Evolutionary conservation across 1,284 basidiomycete genomes (phyloP).

Genomic region (Ceratobasidium sp.): DNA sequence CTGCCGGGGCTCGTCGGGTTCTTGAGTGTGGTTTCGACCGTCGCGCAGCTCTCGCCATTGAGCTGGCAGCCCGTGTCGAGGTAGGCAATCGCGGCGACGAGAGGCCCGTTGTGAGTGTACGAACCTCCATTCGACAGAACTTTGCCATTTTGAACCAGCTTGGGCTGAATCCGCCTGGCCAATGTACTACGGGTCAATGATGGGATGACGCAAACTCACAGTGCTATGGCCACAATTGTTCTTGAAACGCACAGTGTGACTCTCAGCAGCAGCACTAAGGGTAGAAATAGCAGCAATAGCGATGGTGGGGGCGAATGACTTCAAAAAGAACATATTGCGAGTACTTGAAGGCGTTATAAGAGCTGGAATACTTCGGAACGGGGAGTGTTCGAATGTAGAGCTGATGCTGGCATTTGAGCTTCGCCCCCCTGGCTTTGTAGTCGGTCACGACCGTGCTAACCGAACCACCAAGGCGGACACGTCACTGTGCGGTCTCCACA

Average conservation of each 20-base stretch:
- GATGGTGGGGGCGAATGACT: background rate
- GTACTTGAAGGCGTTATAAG: background rate
- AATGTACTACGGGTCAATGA: background rate
- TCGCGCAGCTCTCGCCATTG: slow-evolving; percentile 60
- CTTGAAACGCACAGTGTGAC: slow-evolving; percentile 4
- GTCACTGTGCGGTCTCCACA: background rate
- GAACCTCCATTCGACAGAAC: slow-evolving; percentile 52
- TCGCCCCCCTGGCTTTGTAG: background rate
- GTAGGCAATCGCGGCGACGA: slow-evolving; percentile 58
- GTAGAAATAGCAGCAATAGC: background rate
- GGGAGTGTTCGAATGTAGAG: background rate
- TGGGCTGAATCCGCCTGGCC: slow-evolving; percentile 49
- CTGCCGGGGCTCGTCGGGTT: slow-evolving; percentile 56
- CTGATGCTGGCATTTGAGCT: background rate
- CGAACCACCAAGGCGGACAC: background rate
- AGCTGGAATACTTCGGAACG: background rate
- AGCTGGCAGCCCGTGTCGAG: slow-evolving; percentile 59
- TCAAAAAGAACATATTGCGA: background rate
- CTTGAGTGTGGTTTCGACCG: slow-evolving; percentile 60
- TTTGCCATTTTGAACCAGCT: slow-evolving; percentile 50
- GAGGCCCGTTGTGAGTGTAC: slow-evolving; percentile 55
- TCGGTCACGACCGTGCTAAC: background rate
- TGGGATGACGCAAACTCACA: background rate
- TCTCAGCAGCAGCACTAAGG: background rate
- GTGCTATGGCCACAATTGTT: background rate